phyloP scores from a whole-genome alignment of 192 early-diverging fungal species.

The Oehlia diaphana region DNA sequence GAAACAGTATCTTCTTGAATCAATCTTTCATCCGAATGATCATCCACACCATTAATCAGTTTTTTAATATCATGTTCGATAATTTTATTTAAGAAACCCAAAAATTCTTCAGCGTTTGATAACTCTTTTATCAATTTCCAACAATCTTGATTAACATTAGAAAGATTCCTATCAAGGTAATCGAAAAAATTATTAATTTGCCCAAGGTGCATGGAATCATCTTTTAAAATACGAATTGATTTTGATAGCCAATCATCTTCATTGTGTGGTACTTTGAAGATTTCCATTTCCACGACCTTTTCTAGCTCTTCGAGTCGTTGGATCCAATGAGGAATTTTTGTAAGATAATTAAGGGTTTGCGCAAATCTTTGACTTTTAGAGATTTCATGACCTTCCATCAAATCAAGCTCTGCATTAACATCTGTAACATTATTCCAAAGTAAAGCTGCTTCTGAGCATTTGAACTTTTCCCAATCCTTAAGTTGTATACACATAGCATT shows the following conservation, averaged over 20 bases:
- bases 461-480: background rate
- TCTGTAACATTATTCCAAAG: conserved; percentile 20
- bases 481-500: background rate
- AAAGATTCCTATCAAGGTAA: background rate
- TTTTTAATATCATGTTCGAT: conserved; percentile 27
- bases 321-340: background rate
- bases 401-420: conserved; percentile 9
- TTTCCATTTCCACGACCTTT: background rate
- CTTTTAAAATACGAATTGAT: background rate
- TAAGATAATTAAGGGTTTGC: background rate
- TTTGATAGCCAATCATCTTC: background rate
- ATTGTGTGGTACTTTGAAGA: background rate
- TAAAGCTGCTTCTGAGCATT: background rate
- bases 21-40: conserved; percentile 28
- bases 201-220: background rate
- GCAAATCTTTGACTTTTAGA: background rate
- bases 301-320: background rate
- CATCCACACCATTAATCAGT: conserved; percentile 31
- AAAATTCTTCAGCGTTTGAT: background rate
- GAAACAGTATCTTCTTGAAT: conserved; percentile 26
- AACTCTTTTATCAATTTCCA: conserved; percentile 6
- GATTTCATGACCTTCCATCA: background rate
- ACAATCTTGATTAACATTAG: background rate
- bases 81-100: background rate
- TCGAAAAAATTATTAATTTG: conserved; percentile 6